Evolutionary conservation across 2,329 filamentous ascomycete species (phyloP).

Genomic region (Botrytis aclada): DNA sequence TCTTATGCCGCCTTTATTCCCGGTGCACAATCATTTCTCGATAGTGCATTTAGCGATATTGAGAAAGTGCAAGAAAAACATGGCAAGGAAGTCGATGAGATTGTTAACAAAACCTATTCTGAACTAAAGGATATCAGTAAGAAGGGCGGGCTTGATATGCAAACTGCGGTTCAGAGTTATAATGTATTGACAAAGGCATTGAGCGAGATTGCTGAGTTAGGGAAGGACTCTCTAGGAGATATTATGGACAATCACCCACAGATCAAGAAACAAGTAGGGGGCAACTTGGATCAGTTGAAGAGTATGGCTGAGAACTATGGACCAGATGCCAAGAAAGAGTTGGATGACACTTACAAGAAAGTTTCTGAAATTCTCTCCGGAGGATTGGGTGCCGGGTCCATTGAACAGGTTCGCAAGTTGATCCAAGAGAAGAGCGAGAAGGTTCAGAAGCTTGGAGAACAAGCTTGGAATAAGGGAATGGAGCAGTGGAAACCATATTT

Average conservation of each 20-base stretch:
- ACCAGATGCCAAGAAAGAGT: slow-evolving; percentile 72
- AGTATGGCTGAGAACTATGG: slow-evolving; percentile 66
- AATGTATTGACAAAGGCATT: slow-evolving; percentile 61
- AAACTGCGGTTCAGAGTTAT: slow-evolving; percentile 59
- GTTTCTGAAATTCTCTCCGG: slow-evolving; percentile 60
- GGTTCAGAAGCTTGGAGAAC: slow-evolving; percentile 64
- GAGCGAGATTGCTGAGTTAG: slow-evolving; percentile 57
- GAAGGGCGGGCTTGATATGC: slow-evolving; percentile 54
- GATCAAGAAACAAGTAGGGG: slow-evolving; percentile 69
- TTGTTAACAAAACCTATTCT: slow-evolving; percentile 64
- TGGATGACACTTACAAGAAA: slow-evolving; percentile 68
- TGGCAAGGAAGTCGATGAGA: slow-evolving; percentile 65
- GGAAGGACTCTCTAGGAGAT: slow-evolving; percentile 59
- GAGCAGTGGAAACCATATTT: slow-evolving; percentile 69
- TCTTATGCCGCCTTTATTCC: slow-evolving; percentile 71
- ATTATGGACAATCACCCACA: slow-evolving; percentile 72
- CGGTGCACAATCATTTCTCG: slow-evolving; percentile 65
- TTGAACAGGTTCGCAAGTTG: slow-evolving; percentile 56
- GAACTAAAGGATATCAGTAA: slow-evolving; percentile 62
- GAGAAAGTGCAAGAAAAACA: slow-evolving; percentile 67
- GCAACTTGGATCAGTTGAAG: slow-evolving; percentile 66
- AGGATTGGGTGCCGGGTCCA: slow-evolving; percentile 56
- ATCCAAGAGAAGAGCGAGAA: slow-evolving; percentile 68
- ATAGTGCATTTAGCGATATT: slow-evolving; percentile 66
- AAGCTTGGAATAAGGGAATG: slow-evolving; percentile 68